A percentile compares a stretch with the other conserved stretches of the same genome.
Evolutionary conservation across 1,284 basidiomycete genomes (phyloP).

Genomic region (Cystobasidium slooffiae): DNA sequence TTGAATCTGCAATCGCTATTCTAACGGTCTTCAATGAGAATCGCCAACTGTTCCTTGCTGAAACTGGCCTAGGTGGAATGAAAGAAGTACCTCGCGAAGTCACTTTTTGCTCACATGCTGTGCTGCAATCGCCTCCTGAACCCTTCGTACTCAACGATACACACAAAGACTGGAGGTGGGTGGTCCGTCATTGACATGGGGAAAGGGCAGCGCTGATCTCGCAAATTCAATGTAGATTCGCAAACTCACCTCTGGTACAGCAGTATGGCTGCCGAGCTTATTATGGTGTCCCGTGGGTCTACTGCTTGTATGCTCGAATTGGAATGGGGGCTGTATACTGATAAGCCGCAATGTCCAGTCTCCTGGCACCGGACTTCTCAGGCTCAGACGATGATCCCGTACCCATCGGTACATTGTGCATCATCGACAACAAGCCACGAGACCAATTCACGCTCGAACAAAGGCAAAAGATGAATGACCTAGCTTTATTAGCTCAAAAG

Average conservation of each 20-base stretch:
- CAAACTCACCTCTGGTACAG: conserved; percentile 27
- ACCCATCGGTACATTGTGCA: conserved; percentile 53
- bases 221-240: conserved; percentile 14
- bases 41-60: conserved; percentile 53
- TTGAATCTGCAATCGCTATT: conserved; percentile 49
- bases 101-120: conserved; percentile 50
- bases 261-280: conserved; percentile 32
- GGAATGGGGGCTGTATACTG: not conserved
- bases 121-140: conserved; percentile 47
- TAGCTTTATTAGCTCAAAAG: conserved; percentile 46
- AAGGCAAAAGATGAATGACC: conserved; percentile 49
- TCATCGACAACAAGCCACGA: conserved; percentile 52
- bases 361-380: conserved; percentile 47
- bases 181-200: not conserved
- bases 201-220: not conserved
- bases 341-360: conserved; percentile 2
- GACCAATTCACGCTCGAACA: conserved; percentile 50
- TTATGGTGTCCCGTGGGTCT: conserved; percentile 36
- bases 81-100: conserved; percentile 49
- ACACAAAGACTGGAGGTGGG: conserved; percentile 49
- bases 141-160: conserved; percentile 50
- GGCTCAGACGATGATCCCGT: conserved; percentile 41
- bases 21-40: conserved; percentile 53
- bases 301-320: not conserved
- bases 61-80: conserved; percentile 47